Percentiles rank a stretch among this genome's conserved stretches.
Conservation (phyloP, 352 stramenopile species). For the Phytophthora aleatoria region DNA sequence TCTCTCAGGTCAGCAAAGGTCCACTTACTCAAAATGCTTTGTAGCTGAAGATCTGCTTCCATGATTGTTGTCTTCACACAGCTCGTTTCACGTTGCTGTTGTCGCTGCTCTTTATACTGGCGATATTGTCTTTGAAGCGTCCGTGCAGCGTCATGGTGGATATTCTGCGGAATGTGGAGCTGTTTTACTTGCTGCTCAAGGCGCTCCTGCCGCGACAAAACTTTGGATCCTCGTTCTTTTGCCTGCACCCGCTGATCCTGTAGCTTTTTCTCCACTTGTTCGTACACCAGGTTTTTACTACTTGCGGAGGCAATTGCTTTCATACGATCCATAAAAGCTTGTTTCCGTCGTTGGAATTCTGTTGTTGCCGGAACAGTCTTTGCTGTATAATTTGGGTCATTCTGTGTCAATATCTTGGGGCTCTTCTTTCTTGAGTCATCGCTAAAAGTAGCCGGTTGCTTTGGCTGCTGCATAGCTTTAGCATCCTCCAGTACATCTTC, state of each 20-base stretch:
- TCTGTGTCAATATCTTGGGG: neutral
- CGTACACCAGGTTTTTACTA: slow-evolving; percentile 75
- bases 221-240: neutral
- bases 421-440: neutral
- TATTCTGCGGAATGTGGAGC: slow-evolving; percentile 38
- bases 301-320: slow-evolving; percentile 69
- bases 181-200: slow-evolving; percentile 33
- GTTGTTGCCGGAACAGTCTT: slow-evolving; percentile 27
- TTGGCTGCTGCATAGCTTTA: slow-evolving; percentile 4
- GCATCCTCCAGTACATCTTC: slow-evolving; percentile 27
- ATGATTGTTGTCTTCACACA: slow-evolving; percentile 30
- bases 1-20: slow-evolving; percentile 43
- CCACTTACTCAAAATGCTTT: slow-evolving; percentile 47
- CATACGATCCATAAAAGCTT: slow-evolving; percentile 77
- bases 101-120: slow-evolving; percentile 40
- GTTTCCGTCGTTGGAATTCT: slow-evolving; percentile 76
- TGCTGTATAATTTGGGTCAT: neutral
- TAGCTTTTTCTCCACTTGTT: slow-evolving; percentile 63
- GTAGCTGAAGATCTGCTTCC: slow-evolving; percentile 42
- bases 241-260: slow-evolving; percentile 31
- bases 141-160: slow-evolving; percentile 52
- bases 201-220: slow-evolving; percentile 18
- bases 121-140: slow-evolving; percentile 49
- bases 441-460: slow-evolving; percentile 1
- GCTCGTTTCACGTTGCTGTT: slow-evolving; percentile 9